Evolutionary conservation across 2,329 filamentous ascomycete genomes (phyloP), one percentile per base, ranked within the genome.

Genomic region (Rhexocercosporidium sp.): DNA sequence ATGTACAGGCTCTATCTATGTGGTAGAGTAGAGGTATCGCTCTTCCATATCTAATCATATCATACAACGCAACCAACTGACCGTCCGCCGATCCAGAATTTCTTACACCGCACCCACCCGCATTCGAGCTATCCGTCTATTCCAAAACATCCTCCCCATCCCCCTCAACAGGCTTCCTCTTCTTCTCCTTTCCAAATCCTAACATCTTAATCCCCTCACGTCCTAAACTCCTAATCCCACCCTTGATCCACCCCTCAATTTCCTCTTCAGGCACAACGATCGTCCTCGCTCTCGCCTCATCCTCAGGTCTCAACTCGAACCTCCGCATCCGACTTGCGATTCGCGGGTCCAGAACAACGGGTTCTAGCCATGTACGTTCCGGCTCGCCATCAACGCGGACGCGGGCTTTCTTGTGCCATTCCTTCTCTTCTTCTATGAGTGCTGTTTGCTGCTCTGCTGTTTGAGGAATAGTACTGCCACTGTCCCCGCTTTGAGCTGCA

Each of bases 321-420:
- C 87, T 87, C 65, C 91, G 86, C 95, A 98, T 97, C 62, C 93
- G 88, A 74, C 85, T 84, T 5, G 86, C 87, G 69, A 97, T 89
- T 44, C 94, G 86, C 14, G 87, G 81, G 77, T 99, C 94, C 11
- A 97, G 77, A 1, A 92, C 88, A 62, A 97, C 82, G 12, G 89
- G 86, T 63, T 90, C 87, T 9, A 91, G 79, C 92, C 93, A 97
- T 59, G 94, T 89, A 73, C 86, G 88, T 79, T 94, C 92, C 65
- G 84, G 82, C 77, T 85, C 79, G 75, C 81, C 77, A 76, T 85
- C 76, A 75, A 80, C 78, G 49, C 78, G 77, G 73, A 90, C 88
- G 80, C 87, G 89, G 6, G 90, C 86, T n/a, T 86, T 89, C 81
- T 96, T 97, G 78, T 91, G 89, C 94, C 94, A 97, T 77, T 95